These are phyloP conservation scores for Petasospora rhodanensis DNA, from an alignment of 1,139 yeast species.

Conservation along the genomic window DNA sequence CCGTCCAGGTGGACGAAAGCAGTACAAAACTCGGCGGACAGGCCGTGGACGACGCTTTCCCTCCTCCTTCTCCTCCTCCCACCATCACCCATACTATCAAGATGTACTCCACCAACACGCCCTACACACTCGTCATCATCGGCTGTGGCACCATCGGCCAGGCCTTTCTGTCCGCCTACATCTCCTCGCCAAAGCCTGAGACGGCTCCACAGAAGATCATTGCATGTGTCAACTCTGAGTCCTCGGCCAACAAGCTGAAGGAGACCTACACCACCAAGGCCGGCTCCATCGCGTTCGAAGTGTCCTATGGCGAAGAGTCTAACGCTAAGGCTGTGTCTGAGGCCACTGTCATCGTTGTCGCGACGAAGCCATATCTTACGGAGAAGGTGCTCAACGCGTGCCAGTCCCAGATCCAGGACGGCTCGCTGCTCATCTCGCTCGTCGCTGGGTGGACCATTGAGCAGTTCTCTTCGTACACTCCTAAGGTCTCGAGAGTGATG, in stretches of 20 bases:
- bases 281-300: slow-evolving; percentile 47
- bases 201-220: slow-evolving; percentile 61
- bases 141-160: slow-evolving; percentile 98
- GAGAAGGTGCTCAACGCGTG: slow-evolving; percentile 48
- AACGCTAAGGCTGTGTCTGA: slow-evolving; percentile 55
- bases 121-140: slow-evolving; percentile 63
- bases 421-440: slow-evolving; percentile 71
- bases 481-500: slow-evolving; percentile 81
- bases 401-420: slow-evolving; percentile 32
- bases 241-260: slow-evolving; percentile 43
- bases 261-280: slow-evolving; percentile 35
- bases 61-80: too few relatives aligned
- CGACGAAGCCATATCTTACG: slow-evolving; percentile 82
- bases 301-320: slow-evolving; percentile 44
- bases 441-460: slow-evolving; percentile 90
- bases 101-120: too few relatives aligned
- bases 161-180: slow-evolving; percentile 84
- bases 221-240: slow-evolving; percentile 66
- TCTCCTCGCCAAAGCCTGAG: slow-evolving; percentile 36
- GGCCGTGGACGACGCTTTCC: too few relatives aligned
- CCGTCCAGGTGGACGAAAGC: too few relatives aligned
- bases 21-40: too few relatives aligned
- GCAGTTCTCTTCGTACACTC: slow-evolving; percentile 53
- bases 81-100: too few relatives aligned
- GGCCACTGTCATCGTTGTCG: slow-evolving; percentile 72